Percentiles rank a stretch among this genome's conserved stretches.
Conservation (phyloP, 306 rosid species). For the Inga leiocalycina region DNA sequence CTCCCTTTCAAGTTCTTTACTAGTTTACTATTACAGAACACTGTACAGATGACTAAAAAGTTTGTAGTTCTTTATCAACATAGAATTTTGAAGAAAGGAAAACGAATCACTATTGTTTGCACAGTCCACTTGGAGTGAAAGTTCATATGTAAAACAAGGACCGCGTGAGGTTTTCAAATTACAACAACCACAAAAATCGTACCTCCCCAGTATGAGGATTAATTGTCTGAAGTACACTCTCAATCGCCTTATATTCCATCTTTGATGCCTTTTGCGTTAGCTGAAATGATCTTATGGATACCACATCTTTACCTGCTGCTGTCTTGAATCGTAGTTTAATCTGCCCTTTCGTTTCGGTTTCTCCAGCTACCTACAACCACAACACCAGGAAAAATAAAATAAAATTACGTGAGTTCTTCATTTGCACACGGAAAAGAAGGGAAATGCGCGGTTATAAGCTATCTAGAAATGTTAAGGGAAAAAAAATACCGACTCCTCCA, state of each 20-base stretch:
- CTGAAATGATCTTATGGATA: slow-evolving; percentile 90
- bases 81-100: background rate
- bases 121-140: background rate
- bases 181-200: background rate
- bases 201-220: slow-evolving; percentile 96
- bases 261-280: slow-evolving; percentile 92
- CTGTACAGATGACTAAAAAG: background rate
- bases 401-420: background rate
- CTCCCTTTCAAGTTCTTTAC: no score
- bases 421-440: background rate
- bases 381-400: background rate
- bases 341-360: slow-evolving; percentile 95
- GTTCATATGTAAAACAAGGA: background rate
- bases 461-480: background rate
- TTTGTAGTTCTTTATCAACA: background rate
- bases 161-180: background rate
- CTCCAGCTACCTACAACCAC: slow-evolving; percentile 72
- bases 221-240: slow-evolving; percentile 94
- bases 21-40: background rate
- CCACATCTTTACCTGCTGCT: slow-evolving; percentile 85
- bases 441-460: background rate
- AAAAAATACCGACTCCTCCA: background rate
- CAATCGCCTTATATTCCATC: slow-evolving; percentile 96
- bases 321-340: slow-evolving; percentile 94
- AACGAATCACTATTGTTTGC: background rate